A percentile compares a stretch with the other conserved stretches of the same genome.
phyloP scores from a whole-genome alignment of 192 early-diverging fungal species.

The Backusella sp. region DNA sequence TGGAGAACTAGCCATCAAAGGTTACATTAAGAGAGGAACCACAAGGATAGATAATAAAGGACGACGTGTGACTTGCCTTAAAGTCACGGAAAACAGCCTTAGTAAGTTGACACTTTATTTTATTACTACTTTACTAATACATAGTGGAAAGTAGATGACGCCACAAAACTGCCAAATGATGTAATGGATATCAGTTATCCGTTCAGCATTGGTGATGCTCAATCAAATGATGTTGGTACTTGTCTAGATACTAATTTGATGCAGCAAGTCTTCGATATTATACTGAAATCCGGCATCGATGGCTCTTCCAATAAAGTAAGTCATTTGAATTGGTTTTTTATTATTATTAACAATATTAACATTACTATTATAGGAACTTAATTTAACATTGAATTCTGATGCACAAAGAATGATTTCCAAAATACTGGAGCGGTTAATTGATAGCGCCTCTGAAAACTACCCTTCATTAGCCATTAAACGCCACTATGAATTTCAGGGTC shows the following conservation, averaged over 20 bases:
- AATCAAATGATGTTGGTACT: neutral
- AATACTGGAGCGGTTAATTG: slow-evolving; percentile 5
- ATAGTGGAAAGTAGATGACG: neutral
- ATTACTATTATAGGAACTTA: slow-evolving; percentile 14
- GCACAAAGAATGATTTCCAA: slow-evolving; percentile 5
- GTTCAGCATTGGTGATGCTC: neutral
- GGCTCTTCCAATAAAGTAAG: neutral
- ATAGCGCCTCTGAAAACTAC: neutral
- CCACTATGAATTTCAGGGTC: slow-evolving; percentile 21
- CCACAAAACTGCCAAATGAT: neutral
- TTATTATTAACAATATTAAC: neutral
- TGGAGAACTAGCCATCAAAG: slow-evolving; percentile 6
- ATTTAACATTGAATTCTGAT: neutral
- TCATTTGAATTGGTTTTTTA: neutral
- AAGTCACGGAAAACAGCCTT: neutral
- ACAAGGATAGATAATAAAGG: neutral
- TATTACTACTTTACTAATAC: neutral
- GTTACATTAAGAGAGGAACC: neutral
- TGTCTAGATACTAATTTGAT: neutral
- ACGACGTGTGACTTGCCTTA: neutral
- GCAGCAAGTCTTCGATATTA: neutral
- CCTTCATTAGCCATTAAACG: slow-evolving; percentile 7
- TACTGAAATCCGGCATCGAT: neutral
- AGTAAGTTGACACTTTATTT: neutral
- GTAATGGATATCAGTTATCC: neutral